phyloP scores from a whole-genome alignment of 345 rosid species.

The Populus davidiana region DNA sequence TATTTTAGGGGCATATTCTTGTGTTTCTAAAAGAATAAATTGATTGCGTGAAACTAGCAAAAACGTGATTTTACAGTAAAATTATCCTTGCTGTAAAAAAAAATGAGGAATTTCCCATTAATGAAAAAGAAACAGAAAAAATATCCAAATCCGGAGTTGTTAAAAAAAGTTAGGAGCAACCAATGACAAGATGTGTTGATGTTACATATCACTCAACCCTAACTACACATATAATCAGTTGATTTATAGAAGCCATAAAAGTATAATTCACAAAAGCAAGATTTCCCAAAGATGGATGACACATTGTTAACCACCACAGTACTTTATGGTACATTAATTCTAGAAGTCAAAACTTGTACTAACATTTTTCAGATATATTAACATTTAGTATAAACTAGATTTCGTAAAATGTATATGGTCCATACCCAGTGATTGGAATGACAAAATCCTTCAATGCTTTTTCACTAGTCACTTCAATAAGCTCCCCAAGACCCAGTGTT shows the following conservation, averaged over 20 bases:
- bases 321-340: neutral
- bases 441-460: slow-evolving; percentile 83
- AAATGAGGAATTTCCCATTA: too few species aligned
- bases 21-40: neutral
- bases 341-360: neutral
- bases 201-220: too few species aligned
- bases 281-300: too few species aligned
- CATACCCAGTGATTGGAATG: slow-evolving; percentile 95
- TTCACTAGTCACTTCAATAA: too few species aligned
- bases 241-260: too few species aligned
- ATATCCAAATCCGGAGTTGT: too few species aligned
- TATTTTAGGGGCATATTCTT: neutral
- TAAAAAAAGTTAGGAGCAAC: too few species aligned
- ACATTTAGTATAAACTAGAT: neutral
- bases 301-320: too few species aligned
- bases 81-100: neutral
- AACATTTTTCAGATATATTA: neutral
- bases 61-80: neutral
- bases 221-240: too few species aligned
- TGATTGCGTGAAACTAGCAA: neutral
- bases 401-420: slow-evolving; percentile 4
- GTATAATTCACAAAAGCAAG: too few species aligned
- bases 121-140: too few species aligned
- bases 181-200: too few species aligned
- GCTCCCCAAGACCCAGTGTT: slow-evolving; percentile 95